Base-by-base conservation (phyloP, 1,284 basidiomycete genomes). In the Heterobasidion irregulare region DNA sequence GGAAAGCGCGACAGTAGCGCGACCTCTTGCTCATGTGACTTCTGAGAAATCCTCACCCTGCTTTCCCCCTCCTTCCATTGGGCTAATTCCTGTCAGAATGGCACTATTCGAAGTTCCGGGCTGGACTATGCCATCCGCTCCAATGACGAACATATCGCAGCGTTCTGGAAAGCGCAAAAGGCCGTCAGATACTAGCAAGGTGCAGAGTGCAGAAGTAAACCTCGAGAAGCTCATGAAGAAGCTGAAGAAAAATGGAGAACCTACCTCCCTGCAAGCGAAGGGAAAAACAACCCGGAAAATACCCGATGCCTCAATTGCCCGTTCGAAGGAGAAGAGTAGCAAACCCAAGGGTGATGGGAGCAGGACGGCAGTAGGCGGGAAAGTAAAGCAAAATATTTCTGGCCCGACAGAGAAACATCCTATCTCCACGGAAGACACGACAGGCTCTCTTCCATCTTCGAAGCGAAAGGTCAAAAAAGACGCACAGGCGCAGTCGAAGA, bases 141-240 rank as follows among this genome's bases (percentile, higher is more conserved):
- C 82, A 3, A 66, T 80, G 32, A 55, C 72, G 33, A 70, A 72
- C 50, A 10, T 44, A 18, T 43, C 9, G 51, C 49, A 56, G 26
- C 26, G 26, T 8, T 75, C 79, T 16, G 83, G 78, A 65, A 92
- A 92, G 64, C 81, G 89, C 52, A 92, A 88, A 69, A 78, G 83
- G 19, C 68, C 78, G 55, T 52, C 60, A 18, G 63, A 63, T 15
- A 65, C 67, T n/a, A 69, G 71, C 54, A 70, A 71, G 47, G 64
- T 79, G 36, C 72, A 73, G 55, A 63, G 72, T 13, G 79, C 82
- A 10, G 76, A 82, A 60, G 72, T 80, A 64, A 93, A 92, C 66
- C 68, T 94, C 49, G 88, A 93, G 64, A 92, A 85, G 67, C 74
- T 95, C 49, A 79, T 94, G 70, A 75, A 77, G 56, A 81, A 77